A percentile compares a stretch with the other conserved stretches of the same genome.
phyloP scores from a whole-genome alignment of 352 stramenopile genomes.

The Phytopythium cucurbitacearum region DNA sequence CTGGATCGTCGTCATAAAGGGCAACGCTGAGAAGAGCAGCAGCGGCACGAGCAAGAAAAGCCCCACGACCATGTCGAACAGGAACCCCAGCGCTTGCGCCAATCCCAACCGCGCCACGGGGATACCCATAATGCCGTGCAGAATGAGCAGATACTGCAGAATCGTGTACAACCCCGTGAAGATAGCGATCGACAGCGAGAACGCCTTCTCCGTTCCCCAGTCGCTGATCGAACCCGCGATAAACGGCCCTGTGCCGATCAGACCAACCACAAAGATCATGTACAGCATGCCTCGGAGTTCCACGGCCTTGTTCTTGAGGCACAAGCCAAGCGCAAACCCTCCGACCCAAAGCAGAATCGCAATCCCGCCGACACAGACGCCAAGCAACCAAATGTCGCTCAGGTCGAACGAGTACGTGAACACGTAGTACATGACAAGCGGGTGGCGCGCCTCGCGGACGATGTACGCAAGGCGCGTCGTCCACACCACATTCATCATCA shows the following conservation, averaged over 20 bases:
- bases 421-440: conserved; percentile 81
- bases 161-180: conserved; percentile 76
- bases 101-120: conserved; percentile 63
- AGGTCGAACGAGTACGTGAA: conserved; percentile 74
- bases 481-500: conserved; percentile 60
- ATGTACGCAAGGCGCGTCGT: conserved; percentile 65
- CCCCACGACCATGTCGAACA: conserved; percentile 85
- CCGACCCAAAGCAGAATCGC: conserved; percentile 63
- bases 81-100: conserved; percentile 74
- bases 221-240: conserved; percentile 51
- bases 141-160: conserved; percentile 68
- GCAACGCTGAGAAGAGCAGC: conserved; percentile 72
- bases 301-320: conserved; percentile 56
- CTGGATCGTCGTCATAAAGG: conserved; percentile 87
- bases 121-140: conserved; percentile 65
- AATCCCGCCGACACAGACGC: conserved; percentile 56
- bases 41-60: conserved; percentile 72
- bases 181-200: conserved; percentile 60
- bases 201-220: conserved; percentile 66
- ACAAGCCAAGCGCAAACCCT: conserved; percentile 43
- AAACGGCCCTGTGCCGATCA: conserved; percentile 51
- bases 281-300: conserved; percentile 60
- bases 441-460: conserved; percentile 71
- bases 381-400: conserved; percentile 55
- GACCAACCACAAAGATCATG: conserved; percentile 58